These are phyloP conservation scores for Fusarium zealandicum DNA, from an alignment of 2,329 filamentous ascomycete genomes.

Conservation along the genomic window DNA sequence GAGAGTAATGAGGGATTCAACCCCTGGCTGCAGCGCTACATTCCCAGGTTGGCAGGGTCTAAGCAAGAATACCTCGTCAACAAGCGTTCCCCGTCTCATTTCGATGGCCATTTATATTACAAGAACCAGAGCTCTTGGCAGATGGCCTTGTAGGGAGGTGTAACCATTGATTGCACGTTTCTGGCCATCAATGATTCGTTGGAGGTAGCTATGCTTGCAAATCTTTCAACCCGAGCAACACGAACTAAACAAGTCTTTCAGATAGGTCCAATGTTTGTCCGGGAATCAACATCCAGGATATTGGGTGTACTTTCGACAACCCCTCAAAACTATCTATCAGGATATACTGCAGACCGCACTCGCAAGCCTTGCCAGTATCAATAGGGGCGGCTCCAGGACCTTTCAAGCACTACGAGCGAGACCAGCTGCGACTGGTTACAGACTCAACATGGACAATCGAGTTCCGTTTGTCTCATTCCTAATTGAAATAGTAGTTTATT, in stretches of 20 bases:
- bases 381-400: not conserved
- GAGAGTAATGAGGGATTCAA: not conserved
- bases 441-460: not conserved
- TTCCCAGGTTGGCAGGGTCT: not conserved
- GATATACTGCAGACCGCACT: not conserved
- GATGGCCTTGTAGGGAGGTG: conserved; percentile 1
- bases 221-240: rapidly evolving
- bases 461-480: not conserved
- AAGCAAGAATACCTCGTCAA: not conserved
- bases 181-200: not conserved
- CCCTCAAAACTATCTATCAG: not conserved
- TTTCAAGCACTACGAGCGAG: not conserved
- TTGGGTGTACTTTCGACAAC: not conserved
- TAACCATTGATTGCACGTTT: not conserved
- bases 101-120: not conserved
- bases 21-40: not conserved
- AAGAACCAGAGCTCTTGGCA: not conserved
- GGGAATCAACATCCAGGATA: not conserved
- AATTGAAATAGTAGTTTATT: not conserved
- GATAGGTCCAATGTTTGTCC: not conserved
- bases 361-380: not conserved
- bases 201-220: not conserved
- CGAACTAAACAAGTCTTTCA: not conserved
- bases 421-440: not conserved
- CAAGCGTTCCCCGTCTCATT: not conserved